Evolutionary conservation across 106 monocot species (phyloP).

Genomic region (Dendrobium officinale): DNA sequence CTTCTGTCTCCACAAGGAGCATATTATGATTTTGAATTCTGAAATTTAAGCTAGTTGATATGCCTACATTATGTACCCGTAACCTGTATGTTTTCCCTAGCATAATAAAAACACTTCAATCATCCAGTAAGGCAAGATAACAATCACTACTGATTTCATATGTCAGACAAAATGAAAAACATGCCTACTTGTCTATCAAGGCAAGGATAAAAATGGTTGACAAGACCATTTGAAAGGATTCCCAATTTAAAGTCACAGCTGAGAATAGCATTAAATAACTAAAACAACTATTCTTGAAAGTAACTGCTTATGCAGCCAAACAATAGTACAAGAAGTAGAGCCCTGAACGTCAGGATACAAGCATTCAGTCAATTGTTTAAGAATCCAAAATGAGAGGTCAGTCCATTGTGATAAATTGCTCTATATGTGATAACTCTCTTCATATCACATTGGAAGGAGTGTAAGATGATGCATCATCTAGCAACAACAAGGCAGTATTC

Average conservation of each 20-base stretch:
- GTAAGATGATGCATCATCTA: background rate
- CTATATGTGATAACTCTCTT: background rate
- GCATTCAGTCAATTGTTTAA: background rate
- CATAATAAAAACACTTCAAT: conserved; percentile 6
- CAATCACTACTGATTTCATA: background rate
- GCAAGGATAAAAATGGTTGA: background rate
- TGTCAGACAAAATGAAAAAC: background rate
- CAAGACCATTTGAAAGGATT: background rate
- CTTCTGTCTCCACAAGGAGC: conserved; percentile 94
- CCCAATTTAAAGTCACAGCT: background rate
- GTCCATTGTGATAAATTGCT: background rate
- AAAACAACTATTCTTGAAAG: background rate
- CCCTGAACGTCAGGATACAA: background rate
- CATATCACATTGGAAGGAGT: background rate
- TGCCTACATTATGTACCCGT: conserved; percentile 85
- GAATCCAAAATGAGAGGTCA: background rate
- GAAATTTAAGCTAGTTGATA: conserved; percentile 85
- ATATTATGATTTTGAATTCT: conserved; percentile 93
- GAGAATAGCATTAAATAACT: background rate
- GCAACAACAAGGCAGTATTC: background rate
- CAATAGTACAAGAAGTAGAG: background rate
- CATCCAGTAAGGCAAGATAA: background rate
- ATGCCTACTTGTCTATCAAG: background rate
- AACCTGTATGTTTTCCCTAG: conserved; percentile 85
- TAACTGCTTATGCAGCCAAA: background rate